These are phyloP conservation scores for Camelina hispida DNA, from an alignment of 345 rosid genomes.

Conservation along the genomic window DNA sequence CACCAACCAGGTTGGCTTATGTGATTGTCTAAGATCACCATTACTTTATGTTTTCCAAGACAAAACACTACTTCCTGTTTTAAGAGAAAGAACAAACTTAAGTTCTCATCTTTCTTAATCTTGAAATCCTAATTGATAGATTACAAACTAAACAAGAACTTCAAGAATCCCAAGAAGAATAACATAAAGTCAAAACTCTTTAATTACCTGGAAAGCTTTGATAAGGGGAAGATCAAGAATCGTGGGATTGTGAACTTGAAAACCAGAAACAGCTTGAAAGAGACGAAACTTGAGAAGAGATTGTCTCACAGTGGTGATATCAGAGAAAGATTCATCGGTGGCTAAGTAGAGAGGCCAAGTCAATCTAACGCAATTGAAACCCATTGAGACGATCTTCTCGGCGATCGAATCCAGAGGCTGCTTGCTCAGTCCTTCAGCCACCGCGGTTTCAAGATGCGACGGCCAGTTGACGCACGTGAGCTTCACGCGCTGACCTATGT, in stretches of 20 bases:
- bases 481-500: slow-evolving; percentile 60
- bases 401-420: slow-evolving; percentile 57
- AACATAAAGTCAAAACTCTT: too few species aligned
- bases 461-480: slow-evolving; percentile 76
- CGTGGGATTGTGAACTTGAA: slow-evolving; percentile 70
- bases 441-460: slow-evolving; percentile 63
- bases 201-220: slow-evolving; percentile 77
- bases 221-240: slow-evolving; percentile 73
- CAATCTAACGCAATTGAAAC: slow-evolving; percentile 71
- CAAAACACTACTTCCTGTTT: slow-evolving; percentile 72
- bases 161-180: neutral
- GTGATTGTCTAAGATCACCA: slow-evolving; percentile 93
- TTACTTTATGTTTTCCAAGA: slow-evolving; percentile 63
- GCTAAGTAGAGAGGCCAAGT: slow-evolving; percentile 67
- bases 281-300: slow-evolving; percentile 68
- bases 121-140: neutral
- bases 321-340: slow-evolving; percentile 59
- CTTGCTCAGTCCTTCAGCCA: slow-evolving; percentile 80
- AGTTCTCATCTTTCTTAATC: slow-evolving; percentile 19
- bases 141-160: neutral
- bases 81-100: slow-evolving; percentile 11
- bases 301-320: slow-evolving; percentile 55
- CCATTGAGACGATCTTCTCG: slow-evolving; percentile 45
- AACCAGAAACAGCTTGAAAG: slow-evolving; percentile 63
- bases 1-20: slow-evolving; percentile 92